phyloP scores from a whole-genome alignment of 805 yeast species.

The Zygosaccharomyces gambellarensis region DNA sequence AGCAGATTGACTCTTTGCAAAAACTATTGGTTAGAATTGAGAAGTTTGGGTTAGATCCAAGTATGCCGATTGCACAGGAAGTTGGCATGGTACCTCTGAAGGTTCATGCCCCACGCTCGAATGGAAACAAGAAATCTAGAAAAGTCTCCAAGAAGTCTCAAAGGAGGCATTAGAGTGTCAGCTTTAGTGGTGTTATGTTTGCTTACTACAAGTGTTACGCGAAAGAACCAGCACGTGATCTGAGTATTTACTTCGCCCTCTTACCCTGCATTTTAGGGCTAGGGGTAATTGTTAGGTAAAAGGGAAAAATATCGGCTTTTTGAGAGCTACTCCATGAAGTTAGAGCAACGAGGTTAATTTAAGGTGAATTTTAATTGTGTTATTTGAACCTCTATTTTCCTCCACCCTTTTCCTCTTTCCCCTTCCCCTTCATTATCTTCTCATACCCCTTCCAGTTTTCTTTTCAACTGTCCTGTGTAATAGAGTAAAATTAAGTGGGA shows the following conservation, averaged over 20 bases:
- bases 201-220: no score
- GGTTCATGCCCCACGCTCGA: conserved; percentile 6
- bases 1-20: conserved; percentile 55
- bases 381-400: neutral
- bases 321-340: neutral
- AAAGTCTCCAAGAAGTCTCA: neutral
- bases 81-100: conserved; percentile 47
- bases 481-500: neutral
- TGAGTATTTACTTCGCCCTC: neutral
- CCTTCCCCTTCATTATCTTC: neutral
- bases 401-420: neutral
- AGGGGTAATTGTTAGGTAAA: neutral
- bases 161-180: neutral
- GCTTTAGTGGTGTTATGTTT: no score
- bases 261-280: neutral
- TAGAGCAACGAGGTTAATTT: neutral
- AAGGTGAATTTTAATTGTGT: neutral
- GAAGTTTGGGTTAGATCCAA: conserved; percentile 75
- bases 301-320: neutral
- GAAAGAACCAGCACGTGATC: neutral
- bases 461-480: neutral
- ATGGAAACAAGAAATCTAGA: conserved; percentile 7
- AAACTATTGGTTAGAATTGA: conserved; percentile 50
- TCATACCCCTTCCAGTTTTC: neutral
- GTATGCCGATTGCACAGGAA: conserved; percentile 62